Evolutionary conservation across 345 rosid species (phyloP), one percentile per base, ranked within the genome.

Genomic region (Syzygium aromaticum): DNA sequence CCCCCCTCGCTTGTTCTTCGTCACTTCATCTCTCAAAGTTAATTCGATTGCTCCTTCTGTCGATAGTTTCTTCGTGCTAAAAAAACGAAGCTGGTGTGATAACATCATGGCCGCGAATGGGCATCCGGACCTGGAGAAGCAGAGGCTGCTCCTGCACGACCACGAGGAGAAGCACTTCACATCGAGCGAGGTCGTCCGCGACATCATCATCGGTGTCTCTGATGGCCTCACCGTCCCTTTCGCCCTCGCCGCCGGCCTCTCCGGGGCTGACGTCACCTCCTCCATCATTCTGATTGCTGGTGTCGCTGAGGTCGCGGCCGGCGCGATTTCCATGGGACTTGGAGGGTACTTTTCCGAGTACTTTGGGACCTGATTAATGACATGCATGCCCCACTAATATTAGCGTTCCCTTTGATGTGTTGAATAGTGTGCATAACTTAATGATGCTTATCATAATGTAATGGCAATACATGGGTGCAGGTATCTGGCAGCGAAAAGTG

Each of bases 191-290:
- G 85, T 96, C 73, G 97, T 96, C 84, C 99, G 99, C 2, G 99
- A 98, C 94, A 90, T 98, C 89, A 98, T 98, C 92, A 94, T 96
- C 88, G 99, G 99, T 1, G 98, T 95, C 46, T 98, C 99, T 63
- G 99, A 96, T 67, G 99, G 99, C 77, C 95, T 98, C 86, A 96
- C 99, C 22, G 99, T 98, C n/a, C 99, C 99, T 51, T 98, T 98
- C 54, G 99, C 99, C 53, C 98, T 98, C 57, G 99, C 99, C 9
- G 99, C 99, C 25, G 99, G 99, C 38, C 92, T 98, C 51, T 96
- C 99, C n/a, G 99, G 98, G 38, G 99, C 98, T 54, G 94, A 95
- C 89, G 99, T 96, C 85, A 87, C 97, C 11, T 98, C 99, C 19
- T 92, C 97, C 63, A 94, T 98, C 78, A 92, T 98, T 73, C 98